phyloP scores from a whole-genome alignment of 768 basidiomycete species.

The Neoboletus subvelutipes region DNA sequence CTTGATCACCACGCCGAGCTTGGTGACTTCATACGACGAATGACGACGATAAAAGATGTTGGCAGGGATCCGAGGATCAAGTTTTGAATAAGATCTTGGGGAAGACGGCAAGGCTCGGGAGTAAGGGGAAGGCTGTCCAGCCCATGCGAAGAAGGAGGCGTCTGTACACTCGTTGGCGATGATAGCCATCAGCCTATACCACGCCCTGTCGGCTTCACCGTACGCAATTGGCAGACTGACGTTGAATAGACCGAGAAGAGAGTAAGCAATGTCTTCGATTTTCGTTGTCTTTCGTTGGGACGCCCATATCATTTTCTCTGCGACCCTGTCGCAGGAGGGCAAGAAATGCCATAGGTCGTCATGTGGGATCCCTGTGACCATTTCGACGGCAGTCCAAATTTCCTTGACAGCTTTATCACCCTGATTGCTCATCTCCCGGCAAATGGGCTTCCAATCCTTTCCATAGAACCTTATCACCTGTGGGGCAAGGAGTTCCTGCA shows the following conservation, averaged over 20 bases:
- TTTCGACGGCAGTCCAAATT: conserved; percentile 9
- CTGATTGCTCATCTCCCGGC: not conserved
- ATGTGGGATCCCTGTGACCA: conserved; percentile 14
- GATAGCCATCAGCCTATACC: conserved; percentile 17
- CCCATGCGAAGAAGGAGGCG: conserved; percentile 14
- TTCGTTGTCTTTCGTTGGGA: conserved; percentile 25
- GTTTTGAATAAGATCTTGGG: conserved; percentile 7
- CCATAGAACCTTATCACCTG: conserved; percentile 19
- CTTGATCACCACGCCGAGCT: conserved; percentile 11
- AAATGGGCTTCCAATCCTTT: conserved; percentile 19
- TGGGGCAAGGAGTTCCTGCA: conserved; percentile 19
- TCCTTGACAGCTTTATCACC: conserved; percentile 12
- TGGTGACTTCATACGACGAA: conserved; percentile 13
- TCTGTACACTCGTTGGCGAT: conserved; percentile 15
- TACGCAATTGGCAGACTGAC: conserved; percentile 24
- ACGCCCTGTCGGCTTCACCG: conserved; percentile 26
- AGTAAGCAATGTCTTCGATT: conserved; percentile 27
- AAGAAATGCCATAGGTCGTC: conserved; percentile 13
- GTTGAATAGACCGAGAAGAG: conserved; percentile 24
- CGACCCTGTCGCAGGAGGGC: conserved; percentile 10
- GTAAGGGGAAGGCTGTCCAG: conserved; percentile 12
- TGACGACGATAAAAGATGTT: conserved; percentile 3
- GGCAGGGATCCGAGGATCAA: not conserved
- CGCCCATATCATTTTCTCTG: conserved; percentile 26
- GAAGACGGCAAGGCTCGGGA: conserved; percentile 13